phyloP scores from a whole-genome alignment of 257 asterid species.

The Verbascum thapsus region DNA sequence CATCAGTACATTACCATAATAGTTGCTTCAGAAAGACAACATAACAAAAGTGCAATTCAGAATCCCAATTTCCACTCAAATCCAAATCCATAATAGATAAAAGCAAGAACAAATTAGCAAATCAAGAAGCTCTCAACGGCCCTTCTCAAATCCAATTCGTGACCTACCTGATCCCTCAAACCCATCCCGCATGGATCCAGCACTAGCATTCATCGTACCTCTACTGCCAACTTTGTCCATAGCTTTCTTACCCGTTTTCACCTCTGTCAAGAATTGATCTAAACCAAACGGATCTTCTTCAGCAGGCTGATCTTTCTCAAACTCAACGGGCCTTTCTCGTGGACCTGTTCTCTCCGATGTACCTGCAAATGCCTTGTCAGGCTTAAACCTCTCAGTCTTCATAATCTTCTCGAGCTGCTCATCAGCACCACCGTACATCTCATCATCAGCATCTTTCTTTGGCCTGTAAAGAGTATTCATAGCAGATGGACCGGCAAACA shows the following conservation, averaged over 20 bases:
- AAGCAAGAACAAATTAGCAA: background rate
- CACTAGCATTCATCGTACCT: slow-evolving; percentile 58
- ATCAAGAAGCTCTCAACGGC: slow-evolving; percentile 35
- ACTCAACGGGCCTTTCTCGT: slow-evolving; percentile 81
- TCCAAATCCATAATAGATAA: background rate
- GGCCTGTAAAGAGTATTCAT: slow-evolving; percentile 79
- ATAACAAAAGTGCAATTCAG: background rate
- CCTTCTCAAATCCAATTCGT: slow-evolving; percentile 40
- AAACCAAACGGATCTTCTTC: slow-evolving; percentile 95
- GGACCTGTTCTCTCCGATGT: slow-evolving; percentile 70
- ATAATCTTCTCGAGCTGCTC: slow-evolving; percentile 83
- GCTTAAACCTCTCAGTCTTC: slow-evolving; percentile 86
- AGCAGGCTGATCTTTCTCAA: slow-evolving; percentile 61
- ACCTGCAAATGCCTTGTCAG: slow-evolving; percentile 72
- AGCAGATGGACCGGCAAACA: slow-evolving; percentile 69
- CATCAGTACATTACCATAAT: slow-evolving; percentile 1
- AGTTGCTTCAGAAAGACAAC: background rate
- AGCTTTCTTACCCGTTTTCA: slow-evolving; percentile 85
- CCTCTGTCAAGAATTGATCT: slow-evolving; percentile 86
- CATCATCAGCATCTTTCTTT: slow-evolving; percentile 77
- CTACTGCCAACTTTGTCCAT: slow-evolving; percentile 73
- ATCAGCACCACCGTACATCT: slow-evolving; percentile 83
- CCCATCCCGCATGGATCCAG: slow-evolving; percentile 59
- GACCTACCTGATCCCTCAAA: slow-evolving; percentile 51
- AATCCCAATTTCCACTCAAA: background rate